phyloP scores from a whole-genome alignment of 169 alveolate species.

The Plasmodium gonderi region DNA sequence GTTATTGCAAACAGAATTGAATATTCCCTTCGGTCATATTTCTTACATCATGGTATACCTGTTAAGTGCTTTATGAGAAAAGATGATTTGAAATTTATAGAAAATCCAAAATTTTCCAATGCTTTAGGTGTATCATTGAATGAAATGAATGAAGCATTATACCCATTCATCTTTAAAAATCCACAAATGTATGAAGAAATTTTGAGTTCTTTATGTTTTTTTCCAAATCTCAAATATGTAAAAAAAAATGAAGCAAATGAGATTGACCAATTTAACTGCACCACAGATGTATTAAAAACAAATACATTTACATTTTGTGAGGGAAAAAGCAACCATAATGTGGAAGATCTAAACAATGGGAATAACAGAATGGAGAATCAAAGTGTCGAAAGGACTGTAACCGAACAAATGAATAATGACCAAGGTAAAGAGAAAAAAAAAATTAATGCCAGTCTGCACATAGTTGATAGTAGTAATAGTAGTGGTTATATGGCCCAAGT shows the following conservation, averaged over 20 bases:
- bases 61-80: conserved; percentile 55
- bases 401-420: no score
- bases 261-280: not conserved
- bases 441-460: not conserved
- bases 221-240: conserved; percentile 69
- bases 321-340: no score
- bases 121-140: conserved; percentile 72
- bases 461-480: not conserved
- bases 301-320: no score
- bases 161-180: conserved; percentile 69
- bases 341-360: no score
- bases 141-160: conserved; percentile 66
- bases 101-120: conserved; percentile 17
- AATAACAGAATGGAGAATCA: no score
- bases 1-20: conserved; percentile 68
- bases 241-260: conserved; percentile 10
- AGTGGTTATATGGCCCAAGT: no score
- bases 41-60: conserved; percentile 43
- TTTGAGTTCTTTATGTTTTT: conserved; percentile 47
- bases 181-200: conserved; percentile 75
- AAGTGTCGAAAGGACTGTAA: not conserved
- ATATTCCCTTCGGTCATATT: conserved; percentile 25
- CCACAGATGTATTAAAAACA: not conserved
- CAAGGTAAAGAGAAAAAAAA: not conserved
- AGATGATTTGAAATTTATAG: conserved; percentile 49